Base-by-base conservation (phyloP, 179 eudicot species). In the Spinacia oleracea region DNA sequence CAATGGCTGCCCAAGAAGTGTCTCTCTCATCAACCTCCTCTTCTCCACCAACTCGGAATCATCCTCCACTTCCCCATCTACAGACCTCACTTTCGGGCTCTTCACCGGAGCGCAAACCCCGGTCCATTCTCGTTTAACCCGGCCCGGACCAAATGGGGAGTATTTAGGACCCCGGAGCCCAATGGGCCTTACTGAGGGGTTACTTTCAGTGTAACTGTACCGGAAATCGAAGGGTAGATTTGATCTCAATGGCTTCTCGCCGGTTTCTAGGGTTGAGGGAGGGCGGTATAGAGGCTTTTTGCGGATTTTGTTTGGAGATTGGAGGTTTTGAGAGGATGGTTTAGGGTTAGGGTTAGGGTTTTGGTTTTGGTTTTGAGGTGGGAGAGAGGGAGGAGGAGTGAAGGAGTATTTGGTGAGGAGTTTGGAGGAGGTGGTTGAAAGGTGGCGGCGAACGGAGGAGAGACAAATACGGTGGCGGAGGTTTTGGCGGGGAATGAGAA, bases 101-200 rank as follows among this genome's bases (percentile, higher is more conserved):
- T 82, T 85, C 9, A 82, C 95, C 77, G 97, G 93, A 3, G 98
- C 98, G 35, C 95, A 92, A 8, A 90, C 85, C 75, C 98, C 98
- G 0, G 95, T 92, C 97, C 98, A 93, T 5, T 72, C 88, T 69
- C 97, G 88, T 32, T 87, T 80, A 10, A 92, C 25, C 1, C 96
- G 84, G 20, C 87, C 95, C 74, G 97, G 97, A 0, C 98, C 98
- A 40, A 93, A 93, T 0, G 98, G 98, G 10, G 97, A 92, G 88
- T 93, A 92, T 63, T 88, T 91, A 21, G 98, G 98, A 83, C 83
- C 96, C 9, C 96, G 88, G 34, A 94, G 92, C 72, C 95, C 95
- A 64, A 92, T 92, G 4, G 98, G 97, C 80, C 88, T 76, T 32
- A 81, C 87, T 16, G 82, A 75, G 6, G 86, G 83, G 78, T 59